Evolutionary conservation across 2,329 filamentous ascomycete species (phyloP).

Genomic region (Neofusicoccum ribis): DNA sequence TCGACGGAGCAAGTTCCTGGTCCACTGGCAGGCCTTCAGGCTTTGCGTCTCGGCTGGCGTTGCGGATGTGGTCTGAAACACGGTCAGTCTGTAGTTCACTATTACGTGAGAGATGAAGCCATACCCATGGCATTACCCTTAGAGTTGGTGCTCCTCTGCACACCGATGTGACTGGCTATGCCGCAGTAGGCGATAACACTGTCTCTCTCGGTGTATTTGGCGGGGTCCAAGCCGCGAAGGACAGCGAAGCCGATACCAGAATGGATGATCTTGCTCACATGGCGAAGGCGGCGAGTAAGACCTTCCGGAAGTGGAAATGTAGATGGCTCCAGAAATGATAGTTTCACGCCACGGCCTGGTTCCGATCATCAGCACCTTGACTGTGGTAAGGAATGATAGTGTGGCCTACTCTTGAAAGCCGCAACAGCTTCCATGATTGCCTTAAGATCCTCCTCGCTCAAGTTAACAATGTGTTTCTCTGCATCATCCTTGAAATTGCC

Average conservation of each 20-base stretch:
- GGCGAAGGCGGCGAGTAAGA: neutral
- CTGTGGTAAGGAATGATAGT: too few species aligned
- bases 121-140: neutral
- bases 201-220: neutral
- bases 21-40: neutral
- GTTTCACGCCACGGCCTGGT: neutral
- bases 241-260: neutral
- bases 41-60: neutral
- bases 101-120: too few species aligned
- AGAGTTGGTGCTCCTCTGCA: neutral
- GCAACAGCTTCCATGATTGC: neutral
- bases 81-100: neutral
- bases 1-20: neutral
- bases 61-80: neutral
- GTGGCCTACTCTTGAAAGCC: neutral
- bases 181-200: neutral
- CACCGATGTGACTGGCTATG: neutral
- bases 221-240: neutral
- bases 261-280: neutral
- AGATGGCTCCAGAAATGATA: neutral
- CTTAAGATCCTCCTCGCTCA: too few species aligned
- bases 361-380: too few species aligned
- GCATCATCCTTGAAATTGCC: too few species aligned
- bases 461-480: too few species aligned
- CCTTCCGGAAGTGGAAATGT: neutral